Percentiles rank a stretch among this genome's conserved stretches.
These are phyloP conservation scores for Clavariopsis aquatica DNA, from an alignment of 495 filamentous ascomycete genomes.

Conservation along the genomic window DNA sequence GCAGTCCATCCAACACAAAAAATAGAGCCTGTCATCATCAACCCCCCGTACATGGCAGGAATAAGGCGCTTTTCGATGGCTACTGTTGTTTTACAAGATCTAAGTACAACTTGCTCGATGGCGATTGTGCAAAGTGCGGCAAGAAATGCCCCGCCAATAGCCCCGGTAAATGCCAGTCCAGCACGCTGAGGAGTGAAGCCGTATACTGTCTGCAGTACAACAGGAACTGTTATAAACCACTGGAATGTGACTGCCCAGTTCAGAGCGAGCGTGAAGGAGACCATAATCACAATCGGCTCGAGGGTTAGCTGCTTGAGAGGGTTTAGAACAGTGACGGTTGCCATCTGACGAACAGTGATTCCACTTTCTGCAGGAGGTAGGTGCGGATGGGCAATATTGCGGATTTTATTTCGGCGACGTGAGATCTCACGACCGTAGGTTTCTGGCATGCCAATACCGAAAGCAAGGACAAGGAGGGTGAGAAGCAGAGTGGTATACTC, in stretches of 20 bases:
- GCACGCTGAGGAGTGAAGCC: conserved; percentile 43
- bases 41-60: conserved; percentile 29
- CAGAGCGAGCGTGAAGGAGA: conserved; percentile 42
- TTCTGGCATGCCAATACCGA: conserved; percentile 47
- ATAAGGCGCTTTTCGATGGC: conserved; percentile 41
- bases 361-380: conserved; percentile 36
- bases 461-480: conserved; percentile 39
- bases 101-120: conserved; percentile 34
- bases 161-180: conserved; percentile 47
- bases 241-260: conserved; percentile 47
- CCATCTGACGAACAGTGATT: conserved; percentile 42
- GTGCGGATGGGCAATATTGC: conserved; percentile 29
- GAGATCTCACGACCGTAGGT: conserved; percentile 50
- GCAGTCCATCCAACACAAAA: conserved; percentile 45
- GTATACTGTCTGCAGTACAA: conserved; percentile 44
- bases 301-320: conserved; percentile 45
- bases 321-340: conserved; percentile 43
- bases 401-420: conserved; percentile 41
- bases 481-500: conserved; percentile 46
- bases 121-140: conserved; percentile 32
- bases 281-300: conserved; percentile 47
- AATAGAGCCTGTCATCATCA: conserved; percentile 27
- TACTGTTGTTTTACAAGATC: conserved; percentile 18
- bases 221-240: conserved; percentile 50
- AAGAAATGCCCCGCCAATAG: conserved; percentile 29